A percentile compares a stretch with the other conserved stretches of the same genome.
Conservation (phyloP, 2,329 filamentous ascomycete species). For the Sordariomycetes sp. region DNA sequence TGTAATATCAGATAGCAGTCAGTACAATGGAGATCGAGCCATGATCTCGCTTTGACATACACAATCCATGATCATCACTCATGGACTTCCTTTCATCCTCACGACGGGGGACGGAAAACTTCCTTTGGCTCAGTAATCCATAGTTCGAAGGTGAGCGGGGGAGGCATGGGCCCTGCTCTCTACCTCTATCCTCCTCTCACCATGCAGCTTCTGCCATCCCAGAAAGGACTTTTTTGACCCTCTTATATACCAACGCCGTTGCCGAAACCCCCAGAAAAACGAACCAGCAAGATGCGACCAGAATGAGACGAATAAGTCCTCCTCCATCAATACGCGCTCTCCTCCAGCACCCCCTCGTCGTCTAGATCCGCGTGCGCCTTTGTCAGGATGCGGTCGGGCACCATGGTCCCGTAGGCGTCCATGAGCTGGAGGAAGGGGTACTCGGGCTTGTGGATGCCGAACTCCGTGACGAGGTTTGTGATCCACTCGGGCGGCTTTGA, state of each 20-base stretch:
- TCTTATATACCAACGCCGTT: neutral
- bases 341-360: constrained; percentile 1
- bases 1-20: neutral
- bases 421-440: constrained; percentile 60
- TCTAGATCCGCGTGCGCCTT: constrained; percentile 8
- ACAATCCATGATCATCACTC: too few relatives aligned
- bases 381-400: constrained; percentile 8
- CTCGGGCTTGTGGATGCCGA: constrained; percentile 55
- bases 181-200: neutral
- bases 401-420: constrained; percentile 38
- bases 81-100: too few relatives aligned
- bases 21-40: neutral
- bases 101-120: too few relatives aligned
- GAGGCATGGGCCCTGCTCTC: too few relatives aligned
- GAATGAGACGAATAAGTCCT: neutral
- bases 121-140: too few relatives aligned
- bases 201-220: neutral
- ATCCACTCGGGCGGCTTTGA: constrained; percentile 40
- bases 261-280: neutral
- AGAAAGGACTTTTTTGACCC: neutral
- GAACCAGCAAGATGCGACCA: neutral
- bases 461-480: constrained; percentile 53
- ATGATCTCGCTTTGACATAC: neutral
- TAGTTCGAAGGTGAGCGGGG: too few relatives aligned
- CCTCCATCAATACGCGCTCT: neutral